Percentiles rank a stretch among this genome's conserved stretches.
phyloP scores from a whole-genome alignment of 441 rosid species.

The Pelargonium australe region DNA sequence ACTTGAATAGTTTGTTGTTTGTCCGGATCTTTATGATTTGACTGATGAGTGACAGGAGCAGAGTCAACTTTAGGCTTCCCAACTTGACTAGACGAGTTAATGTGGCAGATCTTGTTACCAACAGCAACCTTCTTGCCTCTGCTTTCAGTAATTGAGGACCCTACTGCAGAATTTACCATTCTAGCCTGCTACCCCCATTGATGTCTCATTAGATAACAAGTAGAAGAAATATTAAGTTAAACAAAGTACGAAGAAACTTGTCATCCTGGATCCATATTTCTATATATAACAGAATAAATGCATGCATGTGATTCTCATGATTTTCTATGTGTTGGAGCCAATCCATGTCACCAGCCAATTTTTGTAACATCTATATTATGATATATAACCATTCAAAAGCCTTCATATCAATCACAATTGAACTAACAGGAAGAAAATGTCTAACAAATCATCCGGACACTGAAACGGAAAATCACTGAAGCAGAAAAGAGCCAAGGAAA shows the following conservation, averaged over 20 bases:
- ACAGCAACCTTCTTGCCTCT: constrained; percentile 24
- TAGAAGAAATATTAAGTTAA: constrained; percentile 12
- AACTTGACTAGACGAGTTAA: constrained; percentile 9
- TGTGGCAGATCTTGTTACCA: constrained; percentile 21
- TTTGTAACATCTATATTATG: not conserved
- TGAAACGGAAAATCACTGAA: too few relatives aligned
- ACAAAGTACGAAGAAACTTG: not conserved
- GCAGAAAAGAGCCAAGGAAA: too few relatives aligned
- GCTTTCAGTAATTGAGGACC: constrained; percentile 21
- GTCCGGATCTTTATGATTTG: constrained; percentile 31
- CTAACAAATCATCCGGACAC: too few relatives aligned
- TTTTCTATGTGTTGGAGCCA: constrained; percentile 4
- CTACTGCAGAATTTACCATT: constrained; percentile 14
- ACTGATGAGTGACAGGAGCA: constrained; percentile 21
- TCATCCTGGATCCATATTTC: not conserved
- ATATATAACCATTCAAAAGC: not conserved
- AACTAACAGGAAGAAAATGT: not conserved
- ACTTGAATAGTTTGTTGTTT: constrained; percentile 31
- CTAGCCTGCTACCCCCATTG: constrained; percentile 24
- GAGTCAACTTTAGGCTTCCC: not conserved
- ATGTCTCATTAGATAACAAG: constrained; percentile 8
- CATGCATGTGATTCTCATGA: constrained; percentile 5
- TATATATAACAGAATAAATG: not conserved
- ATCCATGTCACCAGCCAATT: constrained; percentile 1
- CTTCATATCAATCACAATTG: not conserved